Percentiles rank a stretch among this genome's conserved stretches.
Conservation (phyloP, 2,329 filamentous ascomycete genomes). For the Exophiala aquamarina region DNA sequence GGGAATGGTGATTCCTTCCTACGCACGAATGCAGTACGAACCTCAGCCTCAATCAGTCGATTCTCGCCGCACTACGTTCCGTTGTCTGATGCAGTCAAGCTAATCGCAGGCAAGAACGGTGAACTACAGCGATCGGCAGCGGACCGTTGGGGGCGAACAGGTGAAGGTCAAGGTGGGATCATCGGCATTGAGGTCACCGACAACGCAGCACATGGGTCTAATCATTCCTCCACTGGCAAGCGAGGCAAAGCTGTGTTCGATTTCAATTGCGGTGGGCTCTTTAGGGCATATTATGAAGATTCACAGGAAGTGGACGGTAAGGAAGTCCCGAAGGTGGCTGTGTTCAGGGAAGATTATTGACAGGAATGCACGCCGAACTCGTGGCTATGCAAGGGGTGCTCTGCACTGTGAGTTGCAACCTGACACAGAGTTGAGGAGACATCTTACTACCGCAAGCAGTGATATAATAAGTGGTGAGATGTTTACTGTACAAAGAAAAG, state of each 20-base stretch:
- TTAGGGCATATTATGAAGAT: slow-evolving; percentile 66
- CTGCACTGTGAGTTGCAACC: too few relatives aligned
- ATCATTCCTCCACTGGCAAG: slow-evolving; percentile 8
- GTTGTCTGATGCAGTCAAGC: slow-evolving; percentile 59
- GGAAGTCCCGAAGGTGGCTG: slow-evolving; percentile 42
- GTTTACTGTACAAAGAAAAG: too few relatives aligned
- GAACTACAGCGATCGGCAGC: slow-evolving; percentile 74
- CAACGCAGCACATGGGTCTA: slow-evolving; percentile 37
- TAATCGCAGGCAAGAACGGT: slow-evolving; percentile 69
- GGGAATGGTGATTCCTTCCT: slow-evolving; percentile 90
- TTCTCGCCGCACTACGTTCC: slow-evolving; percentile 53
- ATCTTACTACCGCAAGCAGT: too few relatives aligned
- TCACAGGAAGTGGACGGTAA: slow-evolving; percentile 24
- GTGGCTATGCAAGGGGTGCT: too few relatives aligned
- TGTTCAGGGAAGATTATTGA: slow-evolving; percentile 42
- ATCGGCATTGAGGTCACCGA: slow-evolving; percentile 64
- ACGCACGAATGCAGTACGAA: slow-evolving; percentile 68
- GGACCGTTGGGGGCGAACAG: slow-evolving; percentile 68
- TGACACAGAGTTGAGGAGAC: too few relatives aligned
- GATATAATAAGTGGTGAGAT: too few relatives aligned
- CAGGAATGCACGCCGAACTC: too few relatives aligned
- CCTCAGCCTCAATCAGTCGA: slow-evolving; percentile 69
- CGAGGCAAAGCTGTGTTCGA: slow-evolving; percentile 65
- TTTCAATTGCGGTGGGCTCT: slow-evolving; percentile 87
- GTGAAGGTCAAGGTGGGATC: slow-evolving; percentile 81